A percentile compares a stretch with the other conserved stretches of the same genome.
phyloP scores from a whole-genome alignment of 1,139 yeast genomes.

The Meyerozyma carpophila region DNA sequence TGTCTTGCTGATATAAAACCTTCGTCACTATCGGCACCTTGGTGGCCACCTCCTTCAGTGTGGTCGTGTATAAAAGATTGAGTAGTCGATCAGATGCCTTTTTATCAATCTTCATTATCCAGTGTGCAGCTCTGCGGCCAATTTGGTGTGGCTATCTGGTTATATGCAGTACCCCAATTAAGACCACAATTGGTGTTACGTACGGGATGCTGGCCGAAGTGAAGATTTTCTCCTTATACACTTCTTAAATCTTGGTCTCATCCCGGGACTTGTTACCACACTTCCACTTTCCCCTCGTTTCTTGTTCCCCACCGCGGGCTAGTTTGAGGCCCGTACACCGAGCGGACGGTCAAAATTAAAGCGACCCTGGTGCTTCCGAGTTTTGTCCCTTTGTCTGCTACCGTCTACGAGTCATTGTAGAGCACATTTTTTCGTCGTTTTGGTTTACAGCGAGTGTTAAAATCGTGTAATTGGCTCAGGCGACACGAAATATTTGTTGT shows the following conservation, averaged over 20 bases:
- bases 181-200: too few relatives aligned
- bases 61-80: conserved; percentile 25
- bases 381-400: not conserved
- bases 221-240: too few relatives aligned
- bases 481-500: not conserved
- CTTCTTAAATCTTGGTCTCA: too few relatives aligned
- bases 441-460: not conserved
- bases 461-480: not conserved
- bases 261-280: too few relatives aligned
- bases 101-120: conserved; percentile 4
- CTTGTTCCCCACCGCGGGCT: not conserved
- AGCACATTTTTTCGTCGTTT: not conserved
- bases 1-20: conserved; percentile 19
- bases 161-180: too few relatives aligned
- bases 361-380: not conserved
- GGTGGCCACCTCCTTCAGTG: conserved; percentile 25
- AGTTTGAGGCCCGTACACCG: not conserved
- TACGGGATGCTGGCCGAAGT: too few relatives aligned
- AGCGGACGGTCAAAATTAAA: not conserved
- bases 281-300: not conserved
- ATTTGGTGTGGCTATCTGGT: too few relatives aligned
- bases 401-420: not conserved
- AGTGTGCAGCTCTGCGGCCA: not conserved
- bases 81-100: conserved; percentile 25
- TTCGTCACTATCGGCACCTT: conserved; percentile 22